Base-by-base conservation (phyloP, 1,284 basidiomycete species). In the Cystobasidiaceae sp. region DNA sequence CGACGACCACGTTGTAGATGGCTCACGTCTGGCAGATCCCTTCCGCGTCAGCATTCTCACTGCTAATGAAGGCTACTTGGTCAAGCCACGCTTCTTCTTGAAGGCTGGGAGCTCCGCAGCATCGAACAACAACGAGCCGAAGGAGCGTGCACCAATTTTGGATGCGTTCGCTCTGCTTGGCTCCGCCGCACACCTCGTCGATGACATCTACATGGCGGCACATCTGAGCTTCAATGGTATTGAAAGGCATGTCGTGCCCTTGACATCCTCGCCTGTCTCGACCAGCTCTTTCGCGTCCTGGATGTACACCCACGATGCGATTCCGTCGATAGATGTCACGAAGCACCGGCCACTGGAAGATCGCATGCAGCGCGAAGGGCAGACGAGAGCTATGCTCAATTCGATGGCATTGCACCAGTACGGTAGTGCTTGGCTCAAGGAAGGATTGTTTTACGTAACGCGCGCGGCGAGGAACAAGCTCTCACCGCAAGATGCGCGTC, bases 191-290 rank as follows among this genome's bases (percentile, higher is more conserved):
- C 61, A 64, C 39, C 51, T 64, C 15, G 61, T 64, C 13, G 61
- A 64, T 19, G 61, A 64, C 33, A 64, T 64, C 27, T 64, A 52
- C 51, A 52, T 64, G 37, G 52, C 52, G n/a, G 61, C 51, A 4
- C 61, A 64, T 49, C 52, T 64, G 8, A 19, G 41, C 8, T 25
- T 4, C 11, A 19, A 23, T 28, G 52, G 51, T n/a, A 41, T 64
- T 23, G 19, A 25, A 32, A 37, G 61, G 9, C 39, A 37, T n/a
- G 61, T 64, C 43, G 51, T 64, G 4, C 61, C 61, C 27, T 32
- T 64, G n/a, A n/a, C n/a, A n/a, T n/a, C n/a, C 5, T n/a, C 13
- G 19, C 19, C 44, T 2, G 8, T 17, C 0, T 23, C 7, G 4
- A 7, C 27, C 6, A 4, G 9, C 25, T 6, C 23, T 17, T 59